phyloP scores from a whole-genome alignment of 2,329 filamentous ascomycete genomes.

The Ambrosiella xylebori region DNA sequence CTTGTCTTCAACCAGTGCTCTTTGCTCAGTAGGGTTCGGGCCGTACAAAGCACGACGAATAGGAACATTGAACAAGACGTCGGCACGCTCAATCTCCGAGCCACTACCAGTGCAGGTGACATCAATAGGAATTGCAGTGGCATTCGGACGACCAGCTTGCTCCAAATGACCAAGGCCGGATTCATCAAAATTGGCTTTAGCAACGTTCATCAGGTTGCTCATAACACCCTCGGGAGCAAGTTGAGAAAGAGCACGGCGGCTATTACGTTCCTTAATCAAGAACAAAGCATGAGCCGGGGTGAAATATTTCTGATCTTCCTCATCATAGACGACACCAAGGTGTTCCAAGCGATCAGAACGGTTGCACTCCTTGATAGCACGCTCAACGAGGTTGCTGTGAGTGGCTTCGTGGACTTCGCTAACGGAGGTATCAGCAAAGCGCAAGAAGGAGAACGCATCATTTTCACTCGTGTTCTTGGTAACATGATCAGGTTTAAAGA shows the following conservation, averaged over 20 bases:
- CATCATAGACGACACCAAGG: constrained; percentile 54
- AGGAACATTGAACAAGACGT: constrained; percentile 50
- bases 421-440: constrained; percentile 64
- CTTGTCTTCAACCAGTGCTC: constrained; percentile 56
- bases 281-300: constrained; percentile 64
- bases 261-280: constrained; percentile 55
- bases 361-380: constrained; percentile 44
- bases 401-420: constrained; percentile 55
- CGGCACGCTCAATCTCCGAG: constrained; percentile 35
- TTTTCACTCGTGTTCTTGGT: constrained; percentile 41
- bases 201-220: constrained; percentile 61
- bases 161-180: constrained; percentile 66
- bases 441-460: constrained; percentile 71
- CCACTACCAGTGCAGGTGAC: constrained; percentile 56
- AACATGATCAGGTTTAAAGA: constrained; percentile 73
- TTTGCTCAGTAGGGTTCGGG: constrained; percentile 46
- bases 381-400: constrained; percentile 54
- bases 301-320: constrained; percentile 45
- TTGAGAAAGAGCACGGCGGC: constrained; percentile 49
- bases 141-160: constrained; percentile 59
- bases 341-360: constrained; percentile 43
- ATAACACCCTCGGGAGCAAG: constrained; percentile 58
- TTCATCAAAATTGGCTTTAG: constrained; percentile 43
- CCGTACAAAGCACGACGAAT: constrained; percentile 65
- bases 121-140: constrained; percentile 71